Evolutionary conservation across 768 basidiomycete genomes (phyloP), one percentile per base, ranked within the genome.

Genomic region (Hortiboletus campestris): DNA sequence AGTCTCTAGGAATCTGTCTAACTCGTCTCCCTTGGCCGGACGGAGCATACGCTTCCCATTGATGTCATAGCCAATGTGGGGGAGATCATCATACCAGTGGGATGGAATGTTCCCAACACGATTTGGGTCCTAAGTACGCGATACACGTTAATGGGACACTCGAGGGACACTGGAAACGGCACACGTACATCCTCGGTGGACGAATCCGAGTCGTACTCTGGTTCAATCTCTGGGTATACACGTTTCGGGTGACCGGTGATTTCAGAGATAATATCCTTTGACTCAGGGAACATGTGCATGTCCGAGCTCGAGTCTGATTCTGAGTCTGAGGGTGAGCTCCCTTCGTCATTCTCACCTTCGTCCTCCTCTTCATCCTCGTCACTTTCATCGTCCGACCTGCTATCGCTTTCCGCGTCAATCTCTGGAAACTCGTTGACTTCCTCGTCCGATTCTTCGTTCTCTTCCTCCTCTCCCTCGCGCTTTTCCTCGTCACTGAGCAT

Each of bases 71-170:
- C 97, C 97, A 67, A 99, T 83, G 73, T 99, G 97, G n/a, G 97
- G 97, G 62, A 99, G 78, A 77, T 98, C 95, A 70, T 98, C 97
- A 72, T 99, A 99, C 94, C 96, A 99, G 67, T 99, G 94, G 81
- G 89, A 88, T 44, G 97, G 97, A 58, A 99, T 78, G 73, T 96
- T 82, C 50, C 97, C 97, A 62, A 97, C 85, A 56, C 95, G 91
- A 69, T 97, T 98, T n/a, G 90, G 91, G 51, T 85, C 83, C 94
- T 98, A 62, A 51, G 53, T 35, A 50, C 43, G 36, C 25, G 53
- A 53, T 59, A 62, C 56, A 44, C 17, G 47, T 55, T 22, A 59
- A 55, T 22, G 44, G 20, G 51, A 28, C 20, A n/a, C 44, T 38
- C 12, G 0, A 35, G 16, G n/a, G 54, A 36, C 45, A 46, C 57